Evolutionary conservation across 148 eudicot genomes (phyloP), one percentile per base, ranked within the genome.

Genomic region (Cornus controversa): DNA sequence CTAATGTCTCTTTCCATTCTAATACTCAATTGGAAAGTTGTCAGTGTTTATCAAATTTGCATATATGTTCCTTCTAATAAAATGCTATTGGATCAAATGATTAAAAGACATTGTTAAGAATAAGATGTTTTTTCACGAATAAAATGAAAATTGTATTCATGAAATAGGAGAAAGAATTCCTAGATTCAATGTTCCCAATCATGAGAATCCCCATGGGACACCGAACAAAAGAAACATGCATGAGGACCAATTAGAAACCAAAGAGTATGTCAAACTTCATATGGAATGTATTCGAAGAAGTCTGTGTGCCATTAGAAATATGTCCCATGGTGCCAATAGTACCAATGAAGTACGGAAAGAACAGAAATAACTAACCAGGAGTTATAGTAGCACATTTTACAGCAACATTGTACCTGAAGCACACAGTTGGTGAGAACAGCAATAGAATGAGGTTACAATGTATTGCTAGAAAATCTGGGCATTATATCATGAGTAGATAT

Each of bases 371-470:
- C 87, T 81, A 54, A 91, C 94, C 94, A 69, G 94, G 92, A 75
- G 94, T 91, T 62, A 91, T 91, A 2, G 94, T 91, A 77, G 94
- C 94, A 83, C 94, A 91, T 78, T 91, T 91, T 62, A 91, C 85
- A 72, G 94, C 94, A 80, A 91, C 94, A 84, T 91, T 89, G 81
- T 91, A 89, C 91, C 94, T 91, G 84, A 67, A 80, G 28, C 42
- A 71, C 57, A 62, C 15, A 28, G n/a, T 25, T 15, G 23, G 70
- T 65, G 34, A 71, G 62, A 50, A 72, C 7, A 40, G 14, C 62
- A 50, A 75, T 5, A 60, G 8, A 60, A 18, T 60, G 64, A 60
- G 8, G 11, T 15, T 60, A 20, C 23, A 20, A 31, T n/a, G 64
- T 24, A 2, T 31, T 20, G 10, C 8, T 50, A 26, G 62, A 26